These are phyloP conservation scores for Taphrina wiesneri DNA, from an alignment of 1,139 yeast species.

Conservation along the genomic window DNA sequence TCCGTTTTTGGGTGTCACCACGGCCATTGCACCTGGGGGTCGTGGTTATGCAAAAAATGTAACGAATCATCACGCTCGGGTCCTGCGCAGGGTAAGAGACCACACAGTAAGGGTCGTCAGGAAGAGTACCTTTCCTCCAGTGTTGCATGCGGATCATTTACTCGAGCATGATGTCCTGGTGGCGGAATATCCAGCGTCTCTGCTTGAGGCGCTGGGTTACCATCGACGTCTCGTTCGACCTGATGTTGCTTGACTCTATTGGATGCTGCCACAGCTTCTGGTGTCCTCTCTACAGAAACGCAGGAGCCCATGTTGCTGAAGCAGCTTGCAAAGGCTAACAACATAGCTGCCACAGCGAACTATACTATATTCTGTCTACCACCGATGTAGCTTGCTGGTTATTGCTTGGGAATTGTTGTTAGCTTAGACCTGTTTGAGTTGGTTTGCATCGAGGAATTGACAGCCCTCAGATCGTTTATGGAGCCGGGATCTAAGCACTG, in stretches of 20 bases:
- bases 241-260: conserved; percentile 12
- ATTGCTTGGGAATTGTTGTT: too few species aligned
- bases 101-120: too few species aligned
- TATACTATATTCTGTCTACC: neutral
- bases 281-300: conserved; percentile 2
- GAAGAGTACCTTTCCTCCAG: neutral
- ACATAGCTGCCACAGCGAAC: neutral
- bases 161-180: conserved; percentile 17
- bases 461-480: too few species aligned
- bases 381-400: neutral
- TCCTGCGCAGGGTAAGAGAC: too few species aligned
- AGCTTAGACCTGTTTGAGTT: too few species aligned
- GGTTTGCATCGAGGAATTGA: too few species aligned
- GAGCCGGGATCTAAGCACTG: too few species aligned
- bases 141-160: conserved; percentile 14
- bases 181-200: conserved; percentile 18
- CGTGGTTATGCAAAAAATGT: too few species aligned
- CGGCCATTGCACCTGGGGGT: too few species aligned
- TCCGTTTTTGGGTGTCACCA: too few species aligned
- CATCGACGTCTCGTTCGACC: neutral
- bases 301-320: conserved; percentile 8
- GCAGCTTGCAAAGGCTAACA: neutral
- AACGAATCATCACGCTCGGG: neutral
- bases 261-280: conserved; percentile 15
- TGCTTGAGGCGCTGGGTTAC: neutral